Percentiles rank a stretch among this genome's conserved stretches.
These are phyloP conservation scores for Capronia americana DNA, from an alignment of 2,329 filamentous ascomycete genomes.

Conservation along the genomic window DNA sequence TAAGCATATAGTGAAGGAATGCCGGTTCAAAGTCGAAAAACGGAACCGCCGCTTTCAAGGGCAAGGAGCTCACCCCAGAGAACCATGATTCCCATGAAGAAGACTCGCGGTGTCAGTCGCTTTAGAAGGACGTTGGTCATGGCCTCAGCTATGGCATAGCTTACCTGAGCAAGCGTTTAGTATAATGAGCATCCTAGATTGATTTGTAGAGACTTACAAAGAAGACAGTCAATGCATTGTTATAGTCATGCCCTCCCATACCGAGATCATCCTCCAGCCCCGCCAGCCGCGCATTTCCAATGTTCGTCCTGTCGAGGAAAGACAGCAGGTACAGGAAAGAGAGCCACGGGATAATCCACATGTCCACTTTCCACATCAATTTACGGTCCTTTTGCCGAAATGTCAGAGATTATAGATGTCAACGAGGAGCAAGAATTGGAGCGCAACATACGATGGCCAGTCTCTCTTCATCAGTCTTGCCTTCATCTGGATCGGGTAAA, in stretches of 20 bases:
- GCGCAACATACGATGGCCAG: slow-evolving; percentile 61
- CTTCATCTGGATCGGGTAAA: slow-evolving; percentile 65
- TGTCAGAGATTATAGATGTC: neutral
- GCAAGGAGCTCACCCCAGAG: slow-evolving; percentile 48
- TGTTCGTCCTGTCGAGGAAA: slow-evolving; percentile 46
- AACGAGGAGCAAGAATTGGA: neutral
- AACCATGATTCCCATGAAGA: slow-evolving; percentile 79
- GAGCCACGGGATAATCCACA: slow-evolving; percentile 34
- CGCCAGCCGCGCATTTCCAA: slow-evolving; percentile 46
- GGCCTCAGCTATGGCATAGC: slow-evolving; percentile 76
- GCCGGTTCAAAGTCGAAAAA: no score
- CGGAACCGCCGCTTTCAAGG: no score
- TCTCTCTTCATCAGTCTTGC: slow-evolving; percentile 67
- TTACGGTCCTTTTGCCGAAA: slow-evolving; percentile 47
- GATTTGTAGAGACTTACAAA: slow-evolving; percentile 46
- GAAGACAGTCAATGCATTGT: slow-evolving; percentile 69
- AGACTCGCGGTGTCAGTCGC: slow-evolving; percentile 74
- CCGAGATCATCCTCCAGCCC: slow-evolving; percentile 41
- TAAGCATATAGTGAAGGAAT: no score
- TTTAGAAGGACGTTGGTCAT: slow-evolving; percentile 83
- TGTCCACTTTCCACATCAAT: slow-evolving; percentile 45
- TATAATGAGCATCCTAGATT: neutral
- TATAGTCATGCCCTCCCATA: slow-evolving; percentile 36
- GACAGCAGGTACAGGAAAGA: slow-evolving; percentile 42
- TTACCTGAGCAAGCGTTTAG: slow-evolving; percentile 60